Conservation (phyloP, 179 eudicot species). For the Vitellaria paradoxa region DNA sequence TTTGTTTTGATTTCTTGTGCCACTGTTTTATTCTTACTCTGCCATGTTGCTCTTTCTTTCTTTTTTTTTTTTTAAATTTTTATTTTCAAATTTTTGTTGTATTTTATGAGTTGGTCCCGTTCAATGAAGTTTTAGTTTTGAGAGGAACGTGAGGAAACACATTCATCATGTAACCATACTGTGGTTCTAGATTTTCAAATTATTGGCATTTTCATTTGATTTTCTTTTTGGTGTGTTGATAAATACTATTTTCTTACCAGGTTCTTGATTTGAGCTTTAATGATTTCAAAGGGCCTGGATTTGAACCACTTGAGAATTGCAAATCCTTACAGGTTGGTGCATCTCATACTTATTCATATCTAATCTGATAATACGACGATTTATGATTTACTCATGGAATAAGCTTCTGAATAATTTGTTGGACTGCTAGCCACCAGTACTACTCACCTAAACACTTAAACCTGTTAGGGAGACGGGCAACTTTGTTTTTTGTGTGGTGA, state of each 20-base stretch:
- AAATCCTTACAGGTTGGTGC: constrained; percentile 75
- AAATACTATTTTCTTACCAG: constrained; percentile 31
- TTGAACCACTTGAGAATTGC: constrained; percentile 94
- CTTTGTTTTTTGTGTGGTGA: too few species aligned
- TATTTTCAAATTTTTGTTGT: neutral
- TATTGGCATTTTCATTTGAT: neutral
- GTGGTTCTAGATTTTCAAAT: neutral
- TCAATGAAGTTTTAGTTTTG: neutral
- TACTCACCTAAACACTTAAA: too few species aligned
- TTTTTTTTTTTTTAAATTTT: neutral
- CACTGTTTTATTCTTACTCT: neutral
- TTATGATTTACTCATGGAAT: constrained; percentile 11
- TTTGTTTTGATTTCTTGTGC: constrained; percentile 24
- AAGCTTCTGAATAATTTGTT: too few species aligned
- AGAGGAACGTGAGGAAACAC: neutral
- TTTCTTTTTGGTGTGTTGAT: neutral
- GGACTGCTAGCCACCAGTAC: too few species aligned
- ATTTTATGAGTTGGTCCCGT: neutral
- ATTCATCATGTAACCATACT: neutral
- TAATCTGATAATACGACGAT: neutral
- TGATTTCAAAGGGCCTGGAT: constrained; percentile 94
- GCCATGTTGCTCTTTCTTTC: neutral
- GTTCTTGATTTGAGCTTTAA: constrained; percentile 99
- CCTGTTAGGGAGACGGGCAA: too few species aligned
- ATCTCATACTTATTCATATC: constrained; percentile 9